Conservation (phyloP, 75 land plant species). For the Sequoiadendron giganteum region DNA sequence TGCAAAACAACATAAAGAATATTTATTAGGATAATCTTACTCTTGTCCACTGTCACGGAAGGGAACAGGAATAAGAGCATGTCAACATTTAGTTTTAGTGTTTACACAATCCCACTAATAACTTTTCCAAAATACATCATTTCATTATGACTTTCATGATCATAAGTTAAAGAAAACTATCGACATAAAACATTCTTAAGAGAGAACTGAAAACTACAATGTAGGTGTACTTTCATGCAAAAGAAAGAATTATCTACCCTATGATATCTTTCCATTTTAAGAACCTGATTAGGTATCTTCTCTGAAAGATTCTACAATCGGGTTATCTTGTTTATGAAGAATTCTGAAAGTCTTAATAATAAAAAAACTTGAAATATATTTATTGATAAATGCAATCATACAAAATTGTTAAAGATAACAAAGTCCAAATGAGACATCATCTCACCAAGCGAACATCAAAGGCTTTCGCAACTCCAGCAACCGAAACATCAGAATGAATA, state of each 20-base stretch:
- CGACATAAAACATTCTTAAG: background rate
- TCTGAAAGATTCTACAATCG: background rate
- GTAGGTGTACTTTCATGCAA: too few species aligned
- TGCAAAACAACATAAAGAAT: conserved; percentile 13
- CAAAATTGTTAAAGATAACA: background rate
- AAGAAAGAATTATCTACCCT: background rate
- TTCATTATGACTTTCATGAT: background rate
- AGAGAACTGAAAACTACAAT: background rate
- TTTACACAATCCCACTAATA: background rate
- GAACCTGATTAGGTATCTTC: background rate
- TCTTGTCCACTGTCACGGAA: background rate
- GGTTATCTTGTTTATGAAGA: conserved; percentile 1
- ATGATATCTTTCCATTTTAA: background rate
- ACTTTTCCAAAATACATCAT: background rate
- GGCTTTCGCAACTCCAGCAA: conserved; percentile 90
- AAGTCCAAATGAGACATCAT: background rate
- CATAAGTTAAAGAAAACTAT: background rate
- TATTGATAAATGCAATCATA: conserved; percentile 1
- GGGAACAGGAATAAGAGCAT: background rate
- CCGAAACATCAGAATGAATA: conserved; percentile 79
- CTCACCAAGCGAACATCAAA: conserved; percentile 95
- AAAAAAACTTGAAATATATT: background rate
- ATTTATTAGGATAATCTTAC: background rate
- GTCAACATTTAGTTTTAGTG: background rate
- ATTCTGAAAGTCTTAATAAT: background rate